Base-by-base conservation (phyloP, 345 rosid species). In the Boechera retrofracta region DNA sequence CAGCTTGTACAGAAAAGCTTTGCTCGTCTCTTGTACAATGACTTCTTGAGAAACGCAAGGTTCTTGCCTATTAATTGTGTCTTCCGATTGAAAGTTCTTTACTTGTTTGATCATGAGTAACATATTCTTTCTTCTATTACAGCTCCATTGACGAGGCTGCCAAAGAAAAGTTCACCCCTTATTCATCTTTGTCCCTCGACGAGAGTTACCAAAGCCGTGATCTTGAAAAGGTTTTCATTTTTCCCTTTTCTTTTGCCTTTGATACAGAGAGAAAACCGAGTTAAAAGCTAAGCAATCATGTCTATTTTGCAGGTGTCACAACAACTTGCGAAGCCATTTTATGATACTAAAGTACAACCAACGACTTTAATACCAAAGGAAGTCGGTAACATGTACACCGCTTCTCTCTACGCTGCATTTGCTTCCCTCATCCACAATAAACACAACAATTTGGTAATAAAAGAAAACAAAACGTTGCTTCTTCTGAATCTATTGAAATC, bases 1-100 rank as follows among this genome's bases (percentile, higher is more conserved):
- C 92, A 96, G 99, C 99, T 96, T 84, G 99, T 96, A 55, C 99
- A 96, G 83, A 96, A 96, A 84, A 93, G 99, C 80, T 96, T 96
- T 85, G 90, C 97, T 66, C 93, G 99, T 68, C 83, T 96, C 80
- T 42, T 90, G 76, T 96, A 83, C 83, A 84, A 89, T 73, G 99
- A 96, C 86, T 90, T 84, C 79, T 36, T 82, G 75, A 91, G 93
- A 76, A 88, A 89, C 80, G 93, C 97, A 73, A 90, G 99, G 99
- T 76, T 64, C 68, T 77, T 72, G 38, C 53, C 61, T 57, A 10
- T 18, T 6, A 48, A 5, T 3, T 49, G 16, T 0, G 32, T 66
- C 61, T 62, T 35, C 4, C 3, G 26, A 16, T 28, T 75, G 12
- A 16, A 67, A 32, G 9, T n/a, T 79, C 57, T 35, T 12, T 4